Percentiles rank a stretch among this genome's conserved stretches.
Evolutionary conservation across 2,329 filamentous ascomycete species (phyloP).

Genomic region (Lasiodiplodia theobromae): DNA sequence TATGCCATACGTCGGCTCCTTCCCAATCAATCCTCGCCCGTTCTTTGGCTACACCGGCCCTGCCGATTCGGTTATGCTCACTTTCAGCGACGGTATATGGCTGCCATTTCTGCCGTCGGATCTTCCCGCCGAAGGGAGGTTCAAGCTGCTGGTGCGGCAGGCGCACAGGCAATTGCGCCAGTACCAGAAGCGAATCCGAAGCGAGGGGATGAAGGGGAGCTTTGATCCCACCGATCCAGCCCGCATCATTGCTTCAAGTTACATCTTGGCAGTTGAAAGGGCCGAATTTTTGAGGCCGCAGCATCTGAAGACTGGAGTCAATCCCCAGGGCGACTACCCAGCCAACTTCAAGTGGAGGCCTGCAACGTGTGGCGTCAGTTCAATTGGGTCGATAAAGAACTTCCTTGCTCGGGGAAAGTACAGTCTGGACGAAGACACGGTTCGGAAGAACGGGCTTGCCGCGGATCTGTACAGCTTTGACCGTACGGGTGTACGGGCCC

Average conservation of each 20-base stretch:
- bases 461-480: slow-evolving; percentile 42
- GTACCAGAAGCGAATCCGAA: slow-evolving; percentile 52
- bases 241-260: slow-evolving; percentile 53
- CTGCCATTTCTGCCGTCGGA: slow-evolving; percentile 51
- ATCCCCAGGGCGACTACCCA: slow-evolving; percentile 45
- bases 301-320: slow-evolving; percentile 36
- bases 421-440: slow-evolving; percentile 39
- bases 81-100: slow-evolving; percentile 56
- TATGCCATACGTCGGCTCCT: slow-evolving; percentile 52
- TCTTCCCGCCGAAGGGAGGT: slow-evolving; percentile 46
- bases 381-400: slow-evolving; percentile 42
- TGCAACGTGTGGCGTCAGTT: slow-evolving; percentile 56
- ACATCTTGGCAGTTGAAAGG: slow-evolving; percentile 51
- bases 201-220: slow-evolving; percentile 33
- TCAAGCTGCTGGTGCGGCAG: slow-evolving; percentile 48
- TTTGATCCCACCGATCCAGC: slow-evolving; percentile 48
- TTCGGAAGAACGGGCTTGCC: slow-evolving; percentile 47
- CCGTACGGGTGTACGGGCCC: slow-evolving; percentile 48
- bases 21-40: slow-evolving; percentile 56
- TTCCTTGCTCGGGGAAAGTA: slow-evolving; percentile 18
- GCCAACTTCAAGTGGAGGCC: slow-evolving; percentile 39
- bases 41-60: slow-evolving; percentile 49
- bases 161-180: slow-evolving; percentile 52
- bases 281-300: slow-evolving; percentile 44
- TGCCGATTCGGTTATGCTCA: slow-evolving; percentile 55